Evolutionary conservation across 1,284 basidiomycete genomes (phyloP), one percentile per base, ranked within the genome.

Genomic region (Vanrija pseudolonga): DNA sequence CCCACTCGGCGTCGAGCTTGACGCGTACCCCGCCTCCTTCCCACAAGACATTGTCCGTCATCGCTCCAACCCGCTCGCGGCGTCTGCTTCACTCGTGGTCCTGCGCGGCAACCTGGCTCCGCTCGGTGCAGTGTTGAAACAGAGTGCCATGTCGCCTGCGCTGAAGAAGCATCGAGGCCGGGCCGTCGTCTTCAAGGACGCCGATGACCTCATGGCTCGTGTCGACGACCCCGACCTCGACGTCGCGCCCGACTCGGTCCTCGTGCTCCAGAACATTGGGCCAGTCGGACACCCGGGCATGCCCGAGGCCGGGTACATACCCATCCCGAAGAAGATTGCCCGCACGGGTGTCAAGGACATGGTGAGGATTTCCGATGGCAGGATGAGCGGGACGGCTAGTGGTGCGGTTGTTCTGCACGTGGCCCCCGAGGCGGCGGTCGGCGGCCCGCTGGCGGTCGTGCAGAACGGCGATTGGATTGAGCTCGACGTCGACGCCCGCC

Each of bases 271-370:
- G 56, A 69, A 71, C 47, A 71, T 70, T 41, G 73, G 73, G 1
- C 69, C 72, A 0, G 62, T 68, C 3, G 73, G 72, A 8, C 62
- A 69, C 46, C 72, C 72, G 1, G 73, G 73, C n/a, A 76, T 76
- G 73, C 73, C 73, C 2, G 73, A 76, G 49, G 72, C 72, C 12
- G 73, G 73, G 3, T 66, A 72, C 46, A 62, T 72, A 4, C 73
- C 73, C 6, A 76, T 76, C 15, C 73, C 73, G 14, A 65, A 66
- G 53, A 71, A 71, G 52, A 65, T 76, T 12, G 72, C 69, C 5
- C 51, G 57, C 11, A 22, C 57, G 12, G 74, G 74, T 22, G 70
- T 76, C 12, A 66, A 66, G 50, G 74, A 76, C 52, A 71, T 76
- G 69, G 48, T 75, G 9, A 63, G 73, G 2, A 63, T 76, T 18